These are phyloP conservation scores for Waltergamsia citrina DNA, from an alignment of 2,329 filamentous ascomycete species.

Conservation along the genomic window DNA sequence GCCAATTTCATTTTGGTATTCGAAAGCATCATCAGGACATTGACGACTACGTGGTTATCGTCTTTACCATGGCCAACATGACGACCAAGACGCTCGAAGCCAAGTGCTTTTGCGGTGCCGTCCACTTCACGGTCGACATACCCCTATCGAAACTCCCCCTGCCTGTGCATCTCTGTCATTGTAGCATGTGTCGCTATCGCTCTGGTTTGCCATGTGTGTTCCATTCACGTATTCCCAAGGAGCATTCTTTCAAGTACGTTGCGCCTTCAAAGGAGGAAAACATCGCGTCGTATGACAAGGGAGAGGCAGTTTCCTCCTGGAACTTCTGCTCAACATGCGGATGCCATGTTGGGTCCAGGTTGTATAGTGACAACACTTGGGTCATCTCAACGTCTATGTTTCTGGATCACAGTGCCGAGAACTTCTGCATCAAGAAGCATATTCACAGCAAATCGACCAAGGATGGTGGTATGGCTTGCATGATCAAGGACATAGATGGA, in stretches of 20 bases:
- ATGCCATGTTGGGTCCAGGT: slow-evolving; percentile 30
- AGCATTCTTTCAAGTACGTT: slow-evolving; percentile 25
- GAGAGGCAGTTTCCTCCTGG: slow-evolving; percentile 15
- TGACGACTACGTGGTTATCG: not conserved
- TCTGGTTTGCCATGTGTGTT: slow-evolving; percentile 32
- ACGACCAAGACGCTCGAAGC: slow-evolving; percentile 26
- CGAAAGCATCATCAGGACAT: not conserved
- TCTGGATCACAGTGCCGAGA: slow-evolving; percentile 19
- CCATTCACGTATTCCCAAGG: slow-evolving; percentile 24
- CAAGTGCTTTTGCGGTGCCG: slow-evolving; percentile 33
- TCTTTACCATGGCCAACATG: not conserved
- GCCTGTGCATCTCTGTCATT: slow-evolving; percentile 32
- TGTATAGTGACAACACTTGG: slow-evolving; percentile 21
- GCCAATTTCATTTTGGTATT: not conserved
- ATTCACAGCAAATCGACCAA: slow-evolving; percentile 24
- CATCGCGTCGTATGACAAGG: slow-evolving; percentile 25
- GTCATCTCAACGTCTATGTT: slow-evolving; percentile 29
- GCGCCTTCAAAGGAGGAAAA: slow-evolving; percentile 24
- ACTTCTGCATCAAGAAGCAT: slow-evolving; percentile 24
- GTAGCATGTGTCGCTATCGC: slow-evolving; percentile 31
- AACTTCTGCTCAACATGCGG: slow-evolving; percentile 37
- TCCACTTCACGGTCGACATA: slow-evolving; percentile 31
- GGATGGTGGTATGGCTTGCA: slow-evolving; percentile 24
- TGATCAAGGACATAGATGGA: slow-evolving; percentile 21
- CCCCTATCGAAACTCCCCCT: slow-evolving; percentile 27